Conservation (phyloP, 2,329 filamentous ascomycete genomes). For the Monilinia vaccinii-corymbosi region DNA sequence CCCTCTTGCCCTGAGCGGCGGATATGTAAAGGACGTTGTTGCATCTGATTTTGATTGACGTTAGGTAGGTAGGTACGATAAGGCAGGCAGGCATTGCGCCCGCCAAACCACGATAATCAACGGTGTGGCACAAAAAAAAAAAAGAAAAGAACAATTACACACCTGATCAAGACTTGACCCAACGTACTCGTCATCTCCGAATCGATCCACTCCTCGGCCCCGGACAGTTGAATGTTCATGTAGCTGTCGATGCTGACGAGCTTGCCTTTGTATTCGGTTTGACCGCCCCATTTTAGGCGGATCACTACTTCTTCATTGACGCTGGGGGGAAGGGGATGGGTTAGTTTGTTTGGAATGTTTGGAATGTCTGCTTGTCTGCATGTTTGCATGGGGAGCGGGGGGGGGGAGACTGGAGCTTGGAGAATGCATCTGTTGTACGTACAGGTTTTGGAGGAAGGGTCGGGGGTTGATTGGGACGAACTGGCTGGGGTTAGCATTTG, state of each 20-base stretch:
- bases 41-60: conserved; percentile 51
- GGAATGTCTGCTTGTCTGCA: too few relatives aligned
- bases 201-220: conserved; percentile 86
- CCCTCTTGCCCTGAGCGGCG: conserved; percentile 42
- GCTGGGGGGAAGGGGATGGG: conserved; percentile 33
- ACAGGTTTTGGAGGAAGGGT: conserved; percentile 90
- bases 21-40: conserved; percentile 97
- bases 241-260: conserved; percentile 93
- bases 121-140: not conserved
- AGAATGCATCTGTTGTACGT: conserved; percentile 33
- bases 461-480: conserved; percentile 95
- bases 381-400: not conserved
- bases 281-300: conserved; percentile 84
- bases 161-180: conserved; percentile 90
- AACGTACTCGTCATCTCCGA: conserved; percentile 76
- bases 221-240: conserved; percentile 94
- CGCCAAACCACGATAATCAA: not conserved
- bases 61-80: not conserved
- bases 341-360: conserved; percentile 4
- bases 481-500: conserved; percentile 33
- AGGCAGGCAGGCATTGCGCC: too few relatives aligned
- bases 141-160: conserved; percentile 22
- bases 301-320: conserved; percentile 88
- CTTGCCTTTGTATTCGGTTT: conserved; percentile 92
- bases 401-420: not conserved